Conservation (phyloP, 768 basidiomycete genomes). For the Rossbeevera mucosa region DNA sequence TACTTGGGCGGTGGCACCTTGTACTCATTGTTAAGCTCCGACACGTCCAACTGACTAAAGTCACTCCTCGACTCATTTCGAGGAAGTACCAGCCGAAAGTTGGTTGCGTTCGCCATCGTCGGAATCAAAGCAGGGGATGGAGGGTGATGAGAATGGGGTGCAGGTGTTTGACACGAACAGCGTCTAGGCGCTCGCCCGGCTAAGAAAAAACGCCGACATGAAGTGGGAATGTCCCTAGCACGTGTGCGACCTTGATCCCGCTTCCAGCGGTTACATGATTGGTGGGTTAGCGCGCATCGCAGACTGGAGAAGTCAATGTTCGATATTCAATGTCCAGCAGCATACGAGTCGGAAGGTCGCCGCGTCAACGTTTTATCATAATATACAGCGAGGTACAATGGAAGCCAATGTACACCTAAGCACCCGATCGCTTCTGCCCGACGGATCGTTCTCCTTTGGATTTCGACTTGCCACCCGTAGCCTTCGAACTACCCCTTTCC, state of each 20-base stretch:
- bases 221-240: conserved; percentile 1
- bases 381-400: not conserved
- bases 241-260: conserved; percentile 13
- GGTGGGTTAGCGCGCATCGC: not conserved
- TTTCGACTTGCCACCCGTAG: conserved; percentile 14
- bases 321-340: too few species aligned
- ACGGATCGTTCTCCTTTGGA: conserved; percentile 20
- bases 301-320: not conserved
- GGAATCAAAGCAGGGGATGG: not conserved
- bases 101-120: conserved; percentile 13
- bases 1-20: conserved; percentile 27
- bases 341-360: too few species aligned
- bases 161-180: not conserved
- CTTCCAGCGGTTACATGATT: too few species aligned
- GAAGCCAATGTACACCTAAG: conserved; percentile 1
- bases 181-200: not conserved
- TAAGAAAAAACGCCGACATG: not conserved
- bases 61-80: not conserved
- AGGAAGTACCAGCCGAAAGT: conserved; percentile 6
- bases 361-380: not conserved
- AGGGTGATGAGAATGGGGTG: not conserved
- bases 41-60: conserved; percentile 6
- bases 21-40: conserved; percentile 2
- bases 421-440: conserved; percentile 19
- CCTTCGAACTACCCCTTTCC: conserved; percentile 25